A percentile compares a stretch with the other conserved stretches of the same genome.
Conservation (phyloP, 108 stramenopile species). For the Skeletonema potamos region DNA sequence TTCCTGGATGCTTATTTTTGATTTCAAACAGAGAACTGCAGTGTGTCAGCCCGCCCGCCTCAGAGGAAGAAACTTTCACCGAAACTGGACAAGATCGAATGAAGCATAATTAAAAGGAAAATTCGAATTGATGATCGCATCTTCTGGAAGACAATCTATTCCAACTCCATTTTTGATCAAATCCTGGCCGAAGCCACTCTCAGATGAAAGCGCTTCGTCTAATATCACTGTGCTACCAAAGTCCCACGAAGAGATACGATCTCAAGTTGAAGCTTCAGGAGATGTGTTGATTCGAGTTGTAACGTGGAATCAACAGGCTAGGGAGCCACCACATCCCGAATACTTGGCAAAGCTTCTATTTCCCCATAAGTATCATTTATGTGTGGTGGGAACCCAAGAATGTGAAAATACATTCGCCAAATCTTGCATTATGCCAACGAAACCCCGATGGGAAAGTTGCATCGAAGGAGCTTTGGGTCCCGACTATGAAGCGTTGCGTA, state of each 20-base stretch:
- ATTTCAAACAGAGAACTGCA: background rate
- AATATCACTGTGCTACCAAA: conserved; percentile 14
- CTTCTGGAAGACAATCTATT: conserved; percentile 3
- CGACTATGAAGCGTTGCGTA: conserved; percentile 41
- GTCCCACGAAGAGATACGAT: conserved; percentile 28
- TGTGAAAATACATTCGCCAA: conserved; percentile 61
- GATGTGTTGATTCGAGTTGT: conserved; percentile 40
- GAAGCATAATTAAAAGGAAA: too few species aligned
- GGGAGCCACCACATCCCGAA: conserved; percentile 34
- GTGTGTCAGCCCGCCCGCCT: too few species aligned
- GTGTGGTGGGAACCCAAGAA: conserved; percentile 56
- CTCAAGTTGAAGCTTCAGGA: conserved; percentile 20
- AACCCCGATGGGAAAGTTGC: conserved; percentile 46
- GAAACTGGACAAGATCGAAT: too few species aligned
- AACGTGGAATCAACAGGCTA: conserved; percentile 54
- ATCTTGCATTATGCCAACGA: conserved; percentile 41
- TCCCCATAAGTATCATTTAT: conserved; percentile 39
- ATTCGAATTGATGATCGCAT: background rate
- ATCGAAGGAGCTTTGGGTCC: conserved; percentile 30
- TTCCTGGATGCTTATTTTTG: too few species aligned
- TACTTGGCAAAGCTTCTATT: conserved; percentile 35
- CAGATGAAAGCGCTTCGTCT: conserved; percentile 14
- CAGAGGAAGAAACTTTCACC: too few species aligned
- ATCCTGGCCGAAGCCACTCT: conserved; percentile 30
- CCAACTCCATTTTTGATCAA: conserved; percentile 10